These are phyloP conservation scores for Phytophthora fragariaefolia DNA, from an alignment of 352 stramenopile genomes.

Conservation along the genomic window DNA sequence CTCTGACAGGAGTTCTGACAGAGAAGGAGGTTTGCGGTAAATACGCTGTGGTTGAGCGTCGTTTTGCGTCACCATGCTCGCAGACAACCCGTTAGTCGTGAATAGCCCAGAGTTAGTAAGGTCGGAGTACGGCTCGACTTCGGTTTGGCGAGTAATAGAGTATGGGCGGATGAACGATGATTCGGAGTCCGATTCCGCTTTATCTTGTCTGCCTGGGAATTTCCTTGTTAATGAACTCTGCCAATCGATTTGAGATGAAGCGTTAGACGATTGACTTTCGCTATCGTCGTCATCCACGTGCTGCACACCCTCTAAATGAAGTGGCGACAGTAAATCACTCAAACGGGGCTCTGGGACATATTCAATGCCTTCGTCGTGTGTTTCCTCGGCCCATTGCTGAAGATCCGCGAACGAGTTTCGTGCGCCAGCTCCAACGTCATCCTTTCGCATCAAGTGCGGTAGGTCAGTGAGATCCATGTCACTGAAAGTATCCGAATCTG, in stretches of 20 bases:
- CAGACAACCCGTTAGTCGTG: conserved; percentile 32
- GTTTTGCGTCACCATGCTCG: conserved; percentile 32
- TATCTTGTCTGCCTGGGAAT: conserved; percentile 8
- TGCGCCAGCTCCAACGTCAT: conserved; percentile 35
- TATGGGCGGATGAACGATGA: conserved; percentile 30
- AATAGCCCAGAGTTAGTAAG: conserved; percentile 36
- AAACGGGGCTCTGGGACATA: conserved; percentile 30
- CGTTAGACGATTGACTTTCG: conserved; percentile 41
- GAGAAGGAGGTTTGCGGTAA: conserved; percentile 49
- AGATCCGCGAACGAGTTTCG: conserved; percentile 52
- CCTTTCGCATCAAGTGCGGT: conserved; percentile 75
- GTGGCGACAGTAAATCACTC: conserved; percentile 33
- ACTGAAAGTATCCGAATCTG: conserved; percentile 75
- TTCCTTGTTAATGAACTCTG: conserved; percentile 21
- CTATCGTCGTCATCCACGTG: conserved; percentile 41
- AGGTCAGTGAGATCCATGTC: conserved; percentile 77
- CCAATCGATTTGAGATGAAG: conserved; percentile 46
- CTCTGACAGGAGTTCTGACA: conserved; percentile 71
- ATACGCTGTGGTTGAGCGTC: conserved; percentile 26
- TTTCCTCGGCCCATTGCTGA: conserved; percentile 42
- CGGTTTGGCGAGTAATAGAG: conserved; percentile 22
- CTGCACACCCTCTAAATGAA: conserved; percentile 36
- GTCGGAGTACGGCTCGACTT: conserved; percentile 29
- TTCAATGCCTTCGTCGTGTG: conserved; percentile 18
- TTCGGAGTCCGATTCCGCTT: conserved; percentile 23